A percentile compares a stretch with the other conserved stretches of the same genome.
Evolutionary conservation across 2,329 filamentous ascomycete species (phyloP).

Genomic region (Coniochaeta ligniaria): DNA sequence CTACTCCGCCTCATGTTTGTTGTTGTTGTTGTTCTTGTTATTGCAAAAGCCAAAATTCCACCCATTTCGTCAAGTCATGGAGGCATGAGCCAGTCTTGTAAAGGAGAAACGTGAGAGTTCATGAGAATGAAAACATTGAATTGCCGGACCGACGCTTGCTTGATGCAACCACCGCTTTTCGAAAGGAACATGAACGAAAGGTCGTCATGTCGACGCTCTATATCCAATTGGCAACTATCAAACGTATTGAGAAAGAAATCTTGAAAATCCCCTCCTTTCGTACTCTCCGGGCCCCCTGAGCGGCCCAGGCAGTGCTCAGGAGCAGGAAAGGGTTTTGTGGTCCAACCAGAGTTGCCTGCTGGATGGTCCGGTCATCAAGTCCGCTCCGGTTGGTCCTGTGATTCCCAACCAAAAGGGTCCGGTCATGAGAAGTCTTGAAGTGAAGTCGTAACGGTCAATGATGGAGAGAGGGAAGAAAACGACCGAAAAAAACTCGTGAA

Average conservation of each 20-base stretch:
- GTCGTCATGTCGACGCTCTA: not conserved
- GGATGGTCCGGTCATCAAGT: conserved; percentile 3
- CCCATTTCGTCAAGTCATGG: not conserved
- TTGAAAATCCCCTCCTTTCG: not conserved
- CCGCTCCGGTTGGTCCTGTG: conserved; percentile 15
- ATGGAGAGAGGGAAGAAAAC: not conserved
- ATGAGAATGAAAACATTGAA: not conserved
- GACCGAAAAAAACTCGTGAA: not conserved
- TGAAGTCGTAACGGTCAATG: not conserved
- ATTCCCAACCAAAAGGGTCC: conserved; percentile 11
- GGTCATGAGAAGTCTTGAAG: not conserved
- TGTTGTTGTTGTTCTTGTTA: not conserved
- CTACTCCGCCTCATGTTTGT: not conserved
- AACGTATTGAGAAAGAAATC: not conserved
- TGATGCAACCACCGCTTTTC: not conserved
- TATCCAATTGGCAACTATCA: not conserved
- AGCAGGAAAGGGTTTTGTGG: not conserved
- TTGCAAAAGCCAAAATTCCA: not conserved
- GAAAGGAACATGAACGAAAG: not conserved
- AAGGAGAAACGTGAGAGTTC: not conserved
- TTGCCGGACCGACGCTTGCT: not conserved
- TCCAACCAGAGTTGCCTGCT: conserved; percentile 14
- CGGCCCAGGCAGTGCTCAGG: not conserved
- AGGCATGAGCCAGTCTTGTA: not conserved
- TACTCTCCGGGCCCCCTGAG: not conserved